Evolutionary conservation across 148 eudicot genomes (phyloP), one percentile per base, ranked within the genome.

Genomic region (Rhododendron ferrugineum): DNA sequence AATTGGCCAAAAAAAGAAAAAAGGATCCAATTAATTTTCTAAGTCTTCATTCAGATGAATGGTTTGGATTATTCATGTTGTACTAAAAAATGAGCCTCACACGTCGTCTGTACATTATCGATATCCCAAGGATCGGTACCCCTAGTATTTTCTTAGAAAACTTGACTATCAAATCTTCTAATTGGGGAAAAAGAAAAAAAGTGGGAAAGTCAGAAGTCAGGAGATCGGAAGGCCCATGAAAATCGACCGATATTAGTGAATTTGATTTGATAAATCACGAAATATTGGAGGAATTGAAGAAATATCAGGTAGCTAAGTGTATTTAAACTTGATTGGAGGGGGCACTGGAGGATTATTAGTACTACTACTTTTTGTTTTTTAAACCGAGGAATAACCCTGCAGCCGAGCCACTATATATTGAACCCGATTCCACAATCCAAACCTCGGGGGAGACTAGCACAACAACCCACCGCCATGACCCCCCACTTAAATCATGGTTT

Each of bases 361-460:
- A 5, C 11, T 10, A 44, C 2, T 44, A 44, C 5, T 37, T 37
- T 37, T 34, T n/a, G n/a, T n/a, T 34, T 37, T 37, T 37, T 0
- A 0, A 5, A 37, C 42, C 6, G 6, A 37, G 42, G 0, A 37
- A 37, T 0, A 37, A 37, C 0, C 0, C 6, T 37, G 0, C 42
- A 37, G 42, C 42, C 42, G 0, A 37, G 0, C 0, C 6, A 37
- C 42, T 37, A 37, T n/a, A n/a, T n/a, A n/a, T 37, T 37, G 42
- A 0, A 37, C 6, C 6, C 6, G 6, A 37, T 37, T 37, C 6
- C 0, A 0, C 0, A 37, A 37, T 37, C 0, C 0, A 37, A 37
- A 37, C 6, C 6, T 5, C 42, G 42, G 6, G 42, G 5, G 6
- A 37, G 5, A 37, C 6, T 5, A 37, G 6, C 6, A 37, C 0